Percentiles rank a stretch among this genome's conserved stretches.
Evolutionary conservation across 169 alveolate species (phyloP).

Genomic region (Plasmodium yoelii): DNA sequence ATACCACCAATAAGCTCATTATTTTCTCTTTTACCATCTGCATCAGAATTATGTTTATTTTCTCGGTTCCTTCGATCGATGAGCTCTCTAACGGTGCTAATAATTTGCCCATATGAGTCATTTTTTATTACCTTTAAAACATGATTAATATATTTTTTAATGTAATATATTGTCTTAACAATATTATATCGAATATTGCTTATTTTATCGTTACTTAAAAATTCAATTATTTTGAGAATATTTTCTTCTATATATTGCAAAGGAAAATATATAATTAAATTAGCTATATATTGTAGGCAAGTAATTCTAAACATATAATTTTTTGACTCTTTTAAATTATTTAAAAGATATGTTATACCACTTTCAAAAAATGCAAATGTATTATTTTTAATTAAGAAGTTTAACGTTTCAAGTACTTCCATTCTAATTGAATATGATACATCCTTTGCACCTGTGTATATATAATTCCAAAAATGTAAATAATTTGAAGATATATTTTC

Average conservation of each 20-base stretch:
- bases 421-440: slow-evolving; percentile 53
- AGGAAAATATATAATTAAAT: slow-evolving; percentile 52
- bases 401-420: slow-evolving; percentile 48
- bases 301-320: slow-evolving; percentile 53
- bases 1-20: not conserved
- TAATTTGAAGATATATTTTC: slow-evolving; percentile 56
- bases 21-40: not conserved
- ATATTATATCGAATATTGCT: slow-evolving; percentile 67
- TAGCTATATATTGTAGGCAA: slow-evolving; percentile 72
- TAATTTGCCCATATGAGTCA: slow-evolving; percentile 43
- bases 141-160: slow-evolving; percentile 34
- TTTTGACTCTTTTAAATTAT: slow-evolving; percentile 65
- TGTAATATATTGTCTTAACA: slow-evolving; percentile 56
- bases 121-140: slow-evolving; percentile 41
- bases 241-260: slow-evolving; percentile 51
- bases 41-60: not conserved
- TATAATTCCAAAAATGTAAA: slow-evolving; percentile 57
- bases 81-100: slow-evolving; percentile 16
- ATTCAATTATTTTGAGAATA: slow-evolving; percentile 27
- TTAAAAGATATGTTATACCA: slow-evolving; percentile 42
- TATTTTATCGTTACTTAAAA: slow-evolving; percentile 48
- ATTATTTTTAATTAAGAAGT: slow-evolving; percentile 53
- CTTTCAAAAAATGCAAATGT: slow-evolving; percentile 64
- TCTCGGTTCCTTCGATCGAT: slow-evolving; percentile 33
- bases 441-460: slow-evolving; percentile 69